Base-by-base conservation (phyloP, 768 basidiomycete species). In the Kwoniella pini region DNA sequence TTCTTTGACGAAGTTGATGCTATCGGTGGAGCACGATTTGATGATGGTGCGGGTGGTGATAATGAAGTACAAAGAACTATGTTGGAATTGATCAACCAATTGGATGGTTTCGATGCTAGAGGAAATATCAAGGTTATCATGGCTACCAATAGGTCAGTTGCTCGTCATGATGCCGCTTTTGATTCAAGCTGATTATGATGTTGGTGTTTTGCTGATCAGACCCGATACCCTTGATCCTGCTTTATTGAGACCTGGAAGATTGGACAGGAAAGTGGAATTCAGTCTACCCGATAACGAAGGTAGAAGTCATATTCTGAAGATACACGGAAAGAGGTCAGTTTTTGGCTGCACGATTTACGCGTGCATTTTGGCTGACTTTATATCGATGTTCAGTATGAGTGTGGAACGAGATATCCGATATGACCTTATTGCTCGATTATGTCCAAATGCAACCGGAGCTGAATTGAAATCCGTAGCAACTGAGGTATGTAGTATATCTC, bases 91-190 rank as follows among this genome's bases (percentile, higher is more conserved):
- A 98, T 99, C 74, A 98, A 98, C 77, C 96, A 99, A 79, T 81
- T 99, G 77, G 94, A 99, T 72, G 96, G 96, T 30, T 99, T 99
- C 80, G 96, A 98, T 79, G 88, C 95, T 6, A 81, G 96, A 81
- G 96, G 96, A n/a, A 98, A 98, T 76, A 98, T 99, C 81, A 99
- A 99, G 79, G 95, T 99, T 21, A 83, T 99, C 59, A 99, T 99
- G 96, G 96, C 96, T 28, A 98, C 96, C 6, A 98, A 99, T 82
- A 82, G 91, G 91, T 90, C 54, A 63, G 84, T 77, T 17, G 2
- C 12, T n/a, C 19, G 9, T 50, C 40, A 10, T 33, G 30, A 50
- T 38, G 11, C 13, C 36, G 40, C 15, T 22, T 46, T 21, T 30
- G 36, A 27, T 56, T 15, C 15, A 27, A 26, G 30, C 49, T 43